These are phyloP conservation scores for Plectranthus barbatus DNA, from an alignment of 257 asterid genomes.

Conservation along the genomic window DNA sequence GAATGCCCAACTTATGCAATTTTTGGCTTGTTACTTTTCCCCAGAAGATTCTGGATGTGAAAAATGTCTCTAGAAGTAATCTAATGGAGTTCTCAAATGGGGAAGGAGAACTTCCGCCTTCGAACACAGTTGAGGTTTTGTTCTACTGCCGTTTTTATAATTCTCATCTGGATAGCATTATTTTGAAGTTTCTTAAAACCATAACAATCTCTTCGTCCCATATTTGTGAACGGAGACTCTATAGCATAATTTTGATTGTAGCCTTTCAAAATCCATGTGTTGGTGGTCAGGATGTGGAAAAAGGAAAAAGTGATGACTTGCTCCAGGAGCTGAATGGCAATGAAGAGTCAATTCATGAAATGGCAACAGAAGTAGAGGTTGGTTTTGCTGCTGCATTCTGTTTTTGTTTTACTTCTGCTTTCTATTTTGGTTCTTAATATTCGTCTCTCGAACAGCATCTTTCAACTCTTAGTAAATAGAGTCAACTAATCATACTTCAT, in stretches of 20 bases:
- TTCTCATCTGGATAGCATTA: slow-evolving; percentile 3
- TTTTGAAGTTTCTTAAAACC: slow-evolving; percentile 6
- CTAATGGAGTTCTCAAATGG: slow-evolving; percentile 28
- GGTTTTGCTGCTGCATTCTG: slow-evolving; percentile 2
- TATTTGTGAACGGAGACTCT: too few species aligned
- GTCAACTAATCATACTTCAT: not conserved
- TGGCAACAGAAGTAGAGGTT: slow-evolving; percentile 40
- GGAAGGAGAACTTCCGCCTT: slow-evolving; percentile 30
- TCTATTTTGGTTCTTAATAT: not conserved
- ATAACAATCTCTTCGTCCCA: too few species aligned
- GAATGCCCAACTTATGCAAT: not conserved
- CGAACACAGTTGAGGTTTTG: slow-evolving; percentile 39
- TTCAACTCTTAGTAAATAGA: not conserved
- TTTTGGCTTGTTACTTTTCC: slow-evolving; percentile 5
- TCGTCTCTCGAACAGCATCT: not conserved
- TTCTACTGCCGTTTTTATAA: not conserved
- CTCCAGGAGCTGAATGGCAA: slow-evolving; percentile 36
- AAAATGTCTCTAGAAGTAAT: slow-evolving; percentile 23
- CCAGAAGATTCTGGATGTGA: slow-evolving; percentile 39
- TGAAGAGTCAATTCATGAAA: slow-evolving; percentile 29
- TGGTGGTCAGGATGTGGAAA: slow-evolving; percentile 41
- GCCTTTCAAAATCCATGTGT: slow-evolving; percentile 11
- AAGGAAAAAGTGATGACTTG: slow-evolving; percentile 24
- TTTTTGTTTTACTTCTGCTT: not conserved
- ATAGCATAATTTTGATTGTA: slow-evolving; percentile 1